Percentiles rank a stretch among this genome's conserved stretches.
phyloP scores from a whole-genome alignment of 1,284 basidiomycete genomes.

The Sanguinoderma infundibulare region DNA sequence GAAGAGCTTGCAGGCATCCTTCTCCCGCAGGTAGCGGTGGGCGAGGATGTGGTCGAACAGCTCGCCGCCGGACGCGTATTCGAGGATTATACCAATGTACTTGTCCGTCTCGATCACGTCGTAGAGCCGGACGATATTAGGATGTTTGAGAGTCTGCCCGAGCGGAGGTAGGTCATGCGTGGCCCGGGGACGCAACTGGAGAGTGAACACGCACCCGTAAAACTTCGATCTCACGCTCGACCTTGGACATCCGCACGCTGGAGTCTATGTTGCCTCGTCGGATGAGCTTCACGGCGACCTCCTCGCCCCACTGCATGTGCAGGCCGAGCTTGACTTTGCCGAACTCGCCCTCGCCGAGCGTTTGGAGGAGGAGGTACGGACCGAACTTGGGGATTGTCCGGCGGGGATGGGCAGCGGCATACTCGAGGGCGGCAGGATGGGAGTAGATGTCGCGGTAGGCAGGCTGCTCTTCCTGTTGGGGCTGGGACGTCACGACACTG shows the following conservation, averaged over 20 bases:
- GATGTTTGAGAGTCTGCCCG: conserved; percentile 87
- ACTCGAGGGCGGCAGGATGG: conserved; percentile 88
- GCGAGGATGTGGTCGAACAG: conserved; percentile 99
- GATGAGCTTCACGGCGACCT: conserved; percentile 99
- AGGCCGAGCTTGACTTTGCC: conserved; percentile 99
- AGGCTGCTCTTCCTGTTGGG: conserved; percentile 48
- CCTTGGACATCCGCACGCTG: conserved; percentile 89
- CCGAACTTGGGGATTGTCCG: conserved; percentile 92
- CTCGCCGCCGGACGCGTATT: conserved; percentile 98
- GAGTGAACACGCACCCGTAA: conserved; percentile 70
- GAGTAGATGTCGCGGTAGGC: conserved; percentile 75
- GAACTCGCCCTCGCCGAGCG: conserved; percentile 98
- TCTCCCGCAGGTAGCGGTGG: conserved; percentile 95
- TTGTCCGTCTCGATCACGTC: conserved; percentile 99
- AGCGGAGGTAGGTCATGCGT: conserved; percentile 8
- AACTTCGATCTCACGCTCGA: conserved; percentile 97
- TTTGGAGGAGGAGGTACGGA: conserved; percentile 93
- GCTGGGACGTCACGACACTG: conserved; percentile 50
- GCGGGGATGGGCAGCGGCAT: conserved; percentile 81
- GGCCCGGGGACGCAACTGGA: conserved; percentile 12
- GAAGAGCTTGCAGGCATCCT: conserved; percentile 95
- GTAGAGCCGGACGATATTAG: conserved; percentile 97
- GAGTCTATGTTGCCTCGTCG: conserved; percentile 92
- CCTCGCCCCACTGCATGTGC: conserved; percentile 94
- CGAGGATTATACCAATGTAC: conserved; percentile 99